Evolutionary conservation across 2,329 filamentous ascomycete species (phyloP).

Genomic region (Ilyonectria destructans): DNA sequence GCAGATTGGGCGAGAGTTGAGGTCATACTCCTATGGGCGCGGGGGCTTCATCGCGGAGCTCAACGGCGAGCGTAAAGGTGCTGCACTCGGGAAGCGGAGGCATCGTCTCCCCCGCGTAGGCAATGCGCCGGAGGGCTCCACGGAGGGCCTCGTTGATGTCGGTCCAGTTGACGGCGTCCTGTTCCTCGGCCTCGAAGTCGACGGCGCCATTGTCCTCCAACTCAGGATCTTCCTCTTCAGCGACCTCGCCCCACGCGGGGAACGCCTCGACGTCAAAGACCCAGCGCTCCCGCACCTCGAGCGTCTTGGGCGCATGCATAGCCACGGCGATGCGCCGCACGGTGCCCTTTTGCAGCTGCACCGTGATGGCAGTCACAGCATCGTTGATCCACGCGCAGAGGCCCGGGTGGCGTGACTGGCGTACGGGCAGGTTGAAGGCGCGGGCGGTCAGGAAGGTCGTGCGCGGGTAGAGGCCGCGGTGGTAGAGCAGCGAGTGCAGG

Average conservation of each 20-base stretch:
- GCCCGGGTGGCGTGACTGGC: constrained; percentile 88
- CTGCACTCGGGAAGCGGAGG: constrained; percentile 74
- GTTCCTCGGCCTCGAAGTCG: constrained; percentile 33
- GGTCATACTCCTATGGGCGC: constrained; percentile 72
- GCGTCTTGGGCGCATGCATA: constrained; percentile 59
- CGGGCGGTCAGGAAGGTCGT: constrained; percentile 84
- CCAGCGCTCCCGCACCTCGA: constrained; percentile 72
- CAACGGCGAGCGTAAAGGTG: constrained; percentile 84
- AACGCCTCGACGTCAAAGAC: constrained; percentile 72
- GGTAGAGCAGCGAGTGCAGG: constrained; percentile 89
- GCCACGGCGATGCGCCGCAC: constrained; percentile 66
- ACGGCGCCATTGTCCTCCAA: constrained; percentile 51
- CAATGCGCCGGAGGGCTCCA: constrained; percentile 76
- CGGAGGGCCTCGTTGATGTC: constrained; percentile 83
- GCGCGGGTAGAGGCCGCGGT: constrained; percentile 84
- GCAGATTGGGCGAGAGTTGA: background rate
- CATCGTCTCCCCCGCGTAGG: constrained; percentile 72
- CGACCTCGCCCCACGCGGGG: constrained; percentile 54
- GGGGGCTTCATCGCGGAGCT: constrained; percentile 74
- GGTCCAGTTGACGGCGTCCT: constrained; percentile 62
- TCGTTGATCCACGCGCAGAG: constrained; percentile 91
- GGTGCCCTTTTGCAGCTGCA: constrained; percentile 75
- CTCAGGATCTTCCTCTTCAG: constrained; percentile 28
- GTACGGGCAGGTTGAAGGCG: constrained; percentile 88
- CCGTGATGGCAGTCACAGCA: constrained; percentile 80